Evolutionary conservation across 768 basidiomycete species (phyloP).

Genomic region (Collybiopsis confluens): DNA sequence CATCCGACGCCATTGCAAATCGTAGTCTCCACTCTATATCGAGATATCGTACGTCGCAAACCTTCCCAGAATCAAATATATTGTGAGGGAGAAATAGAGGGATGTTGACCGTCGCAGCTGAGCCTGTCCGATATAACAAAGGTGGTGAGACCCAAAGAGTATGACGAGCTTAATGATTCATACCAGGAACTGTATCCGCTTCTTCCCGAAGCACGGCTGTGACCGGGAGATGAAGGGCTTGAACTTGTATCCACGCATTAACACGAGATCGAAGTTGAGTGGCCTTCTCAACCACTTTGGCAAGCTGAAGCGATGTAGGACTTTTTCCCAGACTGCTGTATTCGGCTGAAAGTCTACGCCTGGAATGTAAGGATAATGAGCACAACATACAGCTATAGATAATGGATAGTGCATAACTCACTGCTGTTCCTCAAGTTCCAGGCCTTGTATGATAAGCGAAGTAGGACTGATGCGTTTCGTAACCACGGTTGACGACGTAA

Average conservation of each 20-base stretch:
- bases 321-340: background rate
- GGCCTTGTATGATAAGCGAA: slow-evolving; percentile 6
- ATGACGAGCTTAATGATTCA: no score
- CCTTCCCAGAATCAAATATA: background rate
- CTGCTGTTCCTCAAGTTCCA: slow-evolving; percentile 20
- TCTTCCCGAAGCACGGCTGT: background rate
- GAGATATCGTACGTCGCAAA: background rate
- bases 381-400: background rate
- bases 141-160: no score
- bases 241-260: background rate
- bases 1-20: background rate
- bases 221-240: background rate
- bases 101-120: background rate
- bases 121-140: no score
- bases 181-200: no score
- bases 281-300: background rate
- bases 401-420: slow-evolving; percentile 3
- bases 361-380: background rate
- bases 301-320: background rate
- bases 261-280: background rate
- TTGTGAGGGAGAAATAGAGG: background rate
- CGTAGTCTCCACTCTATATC: slow-evolving; percentile 5
- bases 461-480: slow-evolving; percentile 5
- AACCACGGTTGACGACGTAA: background rate
- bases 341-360: background rate